Base-by-base conservation (phyloP, 805 yeast genomes). In the Lachancea dasiensis region DNA sequence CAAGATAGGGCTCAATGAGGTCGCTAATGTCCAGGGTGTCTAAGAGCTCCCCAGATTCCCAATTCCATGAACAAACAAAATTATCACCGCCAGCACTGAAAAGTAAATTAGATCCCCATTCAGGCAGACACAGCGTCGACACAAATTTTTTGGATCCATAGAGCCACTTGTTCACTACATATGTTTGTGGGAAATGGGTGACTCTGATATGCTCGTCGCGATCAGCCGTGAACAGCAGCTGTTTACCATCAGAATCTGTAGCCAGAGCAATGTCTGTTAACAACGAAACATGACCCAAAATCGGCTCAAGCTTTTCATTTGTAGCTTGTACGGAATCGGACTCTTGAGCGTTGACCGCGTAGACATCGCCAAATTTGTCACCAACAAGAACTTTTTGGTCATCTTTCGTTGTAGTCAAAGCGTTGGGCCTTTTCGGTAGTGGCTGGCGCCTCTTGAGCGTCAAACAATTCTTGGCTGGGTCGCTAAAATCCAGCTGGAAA, bases 321-420 rank as follows among this genome's bases (percentile, higher is more conserved):
- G 64, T 58, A 1, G 70, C 50, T 1, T 51, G 61, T 5, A 15
- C 13, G 7, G 27, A 31, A 3, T 25, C 17, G 3, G 58, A 49
- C 10, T 57, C 54, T 16, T 63, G 64, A 20, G 77, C 61, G 2
- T 70, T 63, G 26, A 86, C 66, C 1, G 71, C 59, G 58, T 85
- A 92, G 5, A 87, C 96, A 61, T 92, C 99, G 33, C 98, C 98
- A 56, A 90, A 92, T 65, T 92, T 92, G 60, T 92, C 98, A 15
- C 95, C 96, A 17, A 89, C 72, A 3, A 86, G 58, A 6, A 89
- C 60, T 10, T 64, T 61, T 6, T 53, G 46, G 42, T 73, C 76
- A 40, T 74, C 75, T 24, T 62, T 61, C 23, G 81, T 70, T 1
- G 78, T 63, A 6, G 85, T 68, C 14, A 87, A 68, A 1, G 95